Base-by-base conservation (phyloP, 176 grass and related monocot genomes). In the Carex kokanica region DNA sequence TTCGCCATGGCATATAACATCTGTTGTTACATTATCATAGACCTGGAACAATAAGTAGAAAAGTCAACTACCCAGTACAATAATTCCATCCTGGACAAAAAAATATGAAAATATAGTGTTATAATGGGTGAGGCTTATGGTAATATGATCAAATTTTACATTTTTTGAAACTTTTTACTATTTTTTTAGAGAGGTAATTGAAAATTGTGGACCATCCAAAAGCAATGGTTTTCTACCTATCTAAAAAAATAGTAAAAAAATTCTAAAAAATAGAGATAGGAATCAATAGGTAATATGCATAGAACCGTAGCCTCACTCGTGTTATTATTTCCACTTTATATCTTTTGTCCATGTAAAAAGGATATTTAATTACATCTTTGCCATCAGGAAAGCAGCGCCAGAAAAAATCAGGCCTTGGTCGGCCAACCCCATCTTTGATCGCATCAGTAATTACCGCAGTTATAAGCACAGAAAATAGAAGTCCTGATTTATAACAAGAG, bases 361-460 rank as follows among this genome's bases (percentile, higher is more conserved):
- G 14, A 52, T 71, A 55, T 69, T 74, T 71, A 55, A 63, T 74
- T 81, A 99, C 96, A 82, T 87, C 96, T 74, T 86, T 95, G 78
- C 96, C 96, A 91, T 99, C 88, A 78, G 96, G 96, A 86, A 99
- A 99, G 88, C 96, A 98, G 8, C 93, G 93, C 96, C 95, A 98
- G 82, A 93, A 98, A 85, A 98, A 98, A 90, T 95, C 95, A 52
- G 95, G 92, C 13, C 95, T 92, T 64, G 95, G 95, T 64, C 95
- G 81, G 17, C 96, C 96, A 79, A 95, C 93, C 45, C 86, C 93
- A 88, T 95, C 96, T 88, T 99, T 99, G 79, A 99, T 93, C 34
- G 93, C 93, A 89, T 99, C 96, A 59, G 96, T 99, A 85, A 99
- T 87, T 23, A 99, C 93, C 34, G 73, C 93, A 85, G 96, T 99